Conservation (phyloP, 805 yeast species). For the Tetrapisispora iriomotensis region DNA sequence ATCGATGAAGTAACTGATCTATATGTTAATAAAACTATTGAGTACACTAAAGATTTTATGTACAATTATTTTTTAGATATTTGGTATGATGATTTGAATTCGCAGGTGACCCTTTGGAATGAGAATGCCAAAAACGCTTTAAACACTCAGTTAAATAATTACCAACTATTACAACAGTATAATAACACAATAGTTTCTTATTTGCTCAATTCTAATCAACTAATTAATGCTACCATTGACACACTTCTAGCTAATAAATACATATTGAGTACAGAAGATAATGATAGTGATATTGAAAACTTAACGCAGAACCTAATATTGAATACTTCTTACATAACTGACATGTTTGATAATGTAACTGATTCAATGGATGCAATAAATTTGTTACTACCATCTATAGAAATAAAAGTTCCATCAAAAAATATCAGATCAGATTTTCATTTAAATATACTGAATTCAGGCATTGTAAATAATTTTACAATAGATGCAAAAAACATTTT, state of each 20-base stretch:
- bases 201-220: conserved; percentile 8
- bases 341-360: conserved; percentile 7
- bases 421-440: neutral
- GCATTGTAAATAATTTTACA: too few species aligned
- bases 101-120: conserved; percentile 7
- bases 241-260: conserved; percentile 8
- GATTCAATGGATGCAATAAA: neutral
- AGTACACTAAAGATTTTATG: neutral
- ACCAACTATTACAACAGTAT: conserved; percentile 3
- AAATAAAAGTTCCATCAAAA: neutral
- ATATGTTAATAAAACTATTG: neutral
- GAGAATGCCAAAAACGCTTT: conserved; percentile 4
- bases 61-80: too few species aligned
- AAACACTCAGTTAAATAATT: conserved; percentile 3
- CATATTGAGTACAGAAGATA: conserved; percentile 3
- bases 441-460: too few species aligned
- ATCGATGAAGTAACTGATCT: too few species aligned
- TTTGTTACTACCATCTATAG: neutral
- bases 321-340: conserved; percentile 8
- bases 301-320: conserved; percentile 5
- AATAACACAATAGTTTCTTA: conserved; percentile 8
- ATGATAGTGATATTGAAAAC: neutral
- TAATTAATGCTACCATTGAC: conserved; percentile 9
- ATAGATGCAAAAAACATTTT: too few species aligned
- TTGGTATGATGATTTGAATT: conserved; percentile 3